Base-by-base conservation (phyloP, 345 rosid species). In the Anacardium occidentale region DNA sequence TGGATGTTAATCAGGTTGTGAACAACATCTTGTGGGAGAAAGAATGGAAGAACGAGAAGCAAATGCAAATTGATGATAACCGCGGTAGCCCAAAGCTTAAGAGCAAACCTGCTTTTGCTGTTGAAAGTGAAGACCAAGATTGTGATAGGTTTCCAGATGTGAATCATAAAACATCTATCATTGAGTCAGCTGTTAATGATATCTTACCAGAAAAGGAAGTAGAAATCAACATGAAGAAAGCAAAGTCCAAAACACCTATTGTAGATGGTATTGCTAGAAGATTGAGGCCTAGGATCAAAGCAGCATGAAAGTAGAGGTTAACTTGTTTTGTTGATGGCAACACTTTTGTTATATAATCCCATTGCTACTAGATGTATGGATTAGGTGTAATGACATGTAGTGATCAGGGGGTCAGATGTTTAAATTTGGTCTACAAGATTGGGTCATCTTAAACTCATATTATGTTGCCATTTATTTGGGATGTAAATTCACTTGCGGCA, bases 181-280 rank as follows among this genome's bases (percentile, higher is more conserved):
- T 20, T 17, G 22, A 57, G 64, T 6, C 40, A 34, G 66, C 66
- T 29, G 34, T 24, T 29, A 64, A 10, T 10, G 15, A 12, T 11
- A 6, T 45, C 60, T 50, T 22, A 50, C 3, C 62, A 17, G 52
- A 37, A 56, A 51, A 51, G 25, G 64, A 62, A 8, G 24, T 18
- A 10, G 42, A 18, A 17, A 60, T 48, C 62, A 32, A 73, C 29
- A 57, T n/a, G 66, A 75, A 62, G 65, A 24, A 15, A 25, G 25
- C 10, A 40, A 63, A 63, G 47, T 32, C 22, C 25, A 44, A 26
- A 15, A 32, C 59, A 3, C 54, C 70, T 61, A 54, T 21, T 37
- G 15, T 13, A 0, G 77, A 80, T 56, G 48, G 84, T 66, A 24
- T 83, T 58, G 79, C 78, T 22, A 47, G 74, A 70, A 74, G 84